Evolutionary conservation across 2,329 filamentous ascomycete species (phyloP), one percentile per base, ranked within the genome.

Genomic region (Coniochaeta prunicola): DNA sequence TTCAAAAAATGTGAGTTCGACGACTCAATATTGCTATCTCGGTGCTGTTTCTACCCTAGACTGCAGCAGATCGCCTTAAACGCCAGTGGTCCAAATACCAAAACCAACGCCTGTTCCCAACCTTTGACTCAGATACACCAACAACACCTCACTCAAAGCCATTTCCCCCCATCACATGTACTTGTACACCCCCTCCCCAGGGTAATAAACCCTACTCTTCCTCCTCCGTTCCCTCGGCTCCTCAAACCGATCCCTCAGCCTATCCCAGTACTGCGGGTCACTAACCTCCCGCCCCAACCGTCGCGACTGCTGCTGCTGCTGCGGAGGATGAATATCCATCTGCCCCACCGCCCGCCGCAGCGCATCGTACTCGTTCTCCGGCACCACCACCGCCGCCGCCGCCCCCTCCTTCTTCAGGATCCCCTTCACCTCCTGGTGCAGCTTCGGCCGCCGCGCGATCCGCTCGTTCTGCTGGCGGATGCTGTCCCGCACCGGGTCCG

Each of bases 401-500:
- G 31, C 12, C 15, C 30, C 31, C 26, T 60, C 48, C 30, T 65
- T 67, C 66, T 72, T 72, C 10, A 72, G 63, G 48, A 71, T 71
- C 5, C 68, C 64, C 64, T 70, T 71, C 31, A 67, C 61, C 57
- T 66, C 53, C 56, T 58, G 65, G 33, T 55, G 56, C 36, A 64
- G 62, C 59, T 61, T 63, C 38, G 67, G 64, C 7, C 70, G 69
- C 53, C 53, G 61, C 45, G 61, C 58, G 60, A 72, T 72, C 59
- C 66, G 65, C 53, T 64, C 67, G 58, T 72, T 72, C 10, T 71
- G 70, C 34, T 56, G 59, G 59, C 57, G 70, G 61, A 61, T 71
- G 70, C 42, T 69, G 34, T 69, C 67, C 65, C 66, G 70, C 12
- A 66, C 65, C 19, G 70, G 63, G 30, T 67, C 62, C 57, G 61